Evolutionary conservation across 2,329 filamentous ascomycete species (phyloP).

Genomic region (Colletotrichum phormii): DNA sequence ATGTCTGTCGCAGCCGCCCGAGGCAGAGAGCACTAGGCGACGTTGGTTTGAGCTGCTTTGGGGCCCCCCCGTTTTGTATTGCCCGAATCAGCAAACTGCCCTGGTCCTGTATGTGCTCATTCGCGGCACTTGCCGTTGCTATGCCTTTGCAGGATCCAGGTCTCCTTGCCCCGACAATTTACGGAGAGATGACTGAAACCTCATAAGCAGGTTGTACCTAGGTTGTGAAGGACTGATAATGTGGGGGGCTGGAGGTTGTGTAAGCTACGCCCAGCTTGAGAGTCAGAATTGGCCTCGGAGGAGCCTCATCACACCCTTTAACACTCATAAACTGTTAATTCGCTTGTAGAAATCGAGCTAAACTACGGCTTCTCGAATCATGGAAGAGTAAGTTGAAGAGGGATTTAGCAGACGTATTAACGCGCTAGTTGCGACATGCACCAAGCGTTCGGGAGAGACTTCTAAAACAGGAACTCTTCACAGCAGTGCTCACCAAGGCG

Average conservation of each 20-base stretch:
- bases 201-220: neutral
- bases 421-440: neutral
- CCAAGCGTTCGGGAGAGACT: constrained; percentile 6
- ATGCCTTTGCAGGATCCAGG: neutral
- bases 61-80: neutral
- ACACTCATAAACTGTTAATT: neutral
- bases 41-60: neutral
- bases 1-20: constrained; percentile 8
- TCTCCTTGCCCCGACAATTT: neutral
- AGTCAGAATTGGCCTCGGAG: neutral
- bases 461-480: constrained; percentile 5
- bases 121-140: neutral
- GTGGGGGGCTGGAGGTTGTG: neutral
- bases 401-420: neutral
- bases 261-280: neutral
- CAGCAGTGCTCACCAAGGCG: neutral
- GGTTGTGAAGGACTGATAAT: neutral
- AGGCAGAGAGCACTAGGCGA: neutral
- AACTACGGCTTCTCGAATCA: neutral
- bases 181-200: neutral
- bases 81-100: neutral
- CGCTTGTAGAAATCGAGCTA: neutral
- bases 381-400: neutral
- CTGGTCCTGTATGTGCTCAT: neutral
- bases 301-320: neutral